Percentiles rank a stretch among this genome's conserved stretches.
phyloP scores from a whole-genome alignment of 495 filamentous ascomycete genomes.

The Hamigera avellanea region DNA sequence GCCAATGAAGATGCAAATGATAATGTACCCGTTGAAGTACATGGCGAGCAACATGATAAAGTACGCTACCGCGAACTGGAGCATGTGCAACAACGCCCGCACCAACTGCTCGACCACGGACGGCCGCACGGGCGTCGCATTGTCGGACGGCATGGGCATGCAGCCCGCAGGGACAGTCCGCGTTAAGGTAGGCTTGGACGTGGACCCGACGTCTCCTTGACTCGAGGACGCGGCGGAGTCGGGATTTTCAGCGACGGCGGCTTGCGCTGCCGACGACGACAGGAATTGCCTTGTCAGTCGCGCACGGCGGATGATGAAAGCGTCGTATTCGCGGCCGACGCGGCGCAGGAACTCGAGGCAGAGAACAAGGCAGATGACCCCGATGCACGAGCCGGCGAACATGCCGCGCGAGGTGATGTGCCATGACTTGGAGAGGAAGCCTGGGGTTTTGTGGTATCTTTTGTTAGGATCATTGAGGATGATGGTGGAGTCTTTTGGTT shows the following conservation, averaged over 20 bases:
- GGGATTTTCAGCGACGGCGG: no score
- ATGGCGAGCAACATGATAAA: constrained; percentile 60
- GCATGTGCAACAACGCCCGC: constrained; percentile 50
- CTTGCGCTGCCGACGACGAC: constrained; percentile 2
- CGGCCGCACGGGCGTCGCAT: constrained; percentile 27
- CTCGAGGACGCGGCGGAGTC: no score
- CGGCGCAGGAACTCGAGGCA: constrained; percentile 53
- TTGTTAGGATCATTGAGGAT: constrained; percentile 1
- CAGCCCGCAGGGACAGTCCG: no score
- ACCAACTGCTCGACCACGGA: constrained; percentile 44
- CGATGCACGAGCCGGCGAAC: constrained; percentile 64
- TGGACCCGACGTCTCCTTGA: no score
- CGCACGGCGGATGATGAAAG: constrained; percentile 40
- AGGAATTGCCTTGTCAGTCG: constrained; percentile 10
- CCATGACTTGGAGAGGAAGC: constrained; percentile 56
- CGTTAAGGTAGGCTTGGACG: no score
- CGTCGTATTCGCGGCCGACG: constrained; percentile 46
- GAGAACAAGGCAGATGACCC: constrained; percentile 51
- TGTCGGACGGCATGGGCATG: neutral
- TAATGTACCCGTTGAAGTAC: constrained; percentile 56
- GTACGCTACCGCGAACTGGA: constrained; percentile 61
- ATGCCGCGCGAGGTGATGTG: constrained; percentile 47
- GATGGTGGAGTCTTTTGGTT: constrained; percentile 3
- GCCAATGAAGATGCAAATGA: constrained; percentile 51
- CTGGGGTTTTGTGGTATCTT: no score